Percentiles rank a stretch among this genome's conserved stretches.
phyloP scores from a whole-genome alignment of 371 early-diverging fungal genomes.

The Rhizopus stolonifer region DNA sequence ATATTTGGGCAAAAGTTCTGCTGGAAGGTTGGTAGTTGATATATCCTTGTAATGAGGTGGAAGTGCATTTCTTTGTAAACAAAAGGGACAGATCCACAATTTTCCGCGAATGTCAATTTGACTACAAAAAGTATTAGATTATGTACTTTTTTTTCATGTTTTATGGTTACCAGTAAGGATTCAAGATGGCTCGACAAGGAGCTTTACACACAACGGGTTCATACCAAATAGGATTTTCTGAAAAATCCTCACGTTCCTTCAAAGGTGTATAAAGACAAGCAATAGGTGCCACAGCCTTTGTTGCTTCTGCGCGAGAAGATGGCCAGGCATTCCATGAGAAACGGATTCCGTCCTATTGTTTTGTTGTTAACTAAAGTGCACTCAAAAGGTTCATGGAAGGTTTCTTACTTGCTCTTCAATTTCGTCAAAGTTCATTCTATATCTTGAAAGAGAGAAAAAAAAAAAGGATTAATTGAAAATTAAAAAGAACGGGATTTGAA shows the following conservation, averaged over 20 bases:
- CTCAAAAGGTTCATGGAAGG: not conserved
- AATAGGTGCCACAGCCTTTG: conserved; percentile 95
- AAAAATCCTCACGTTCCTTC: conserved; percentile 85
- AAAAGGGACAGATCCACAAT: conserved; percentile 99
- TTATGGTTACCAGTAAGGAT: conserved; percentile 89
- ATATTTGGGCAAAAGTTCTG: conserved; percentile 94
- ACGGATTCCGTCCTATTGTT: conserved; percentile 81
- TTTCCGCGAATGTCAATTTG: conserved; percentile 94
- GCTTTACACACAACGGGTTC: conserved; percentile 98
- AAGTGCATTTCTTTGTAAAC: conserved; percentile 95
- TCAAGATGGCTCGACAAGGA: conserved; percentile 95
- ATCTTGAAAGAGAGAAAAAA: not conserved
- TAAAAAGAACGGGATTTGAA: not conserved
- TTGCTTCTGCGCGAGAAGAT: conserved; percentile 89
- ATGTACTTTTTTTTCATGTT: not conserved
- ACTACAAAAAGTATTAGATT: conserved; percentile 45
- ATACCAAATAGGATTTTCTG: conserved; percentile 79
- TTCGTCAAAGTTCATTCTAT: conserved; percentile 81
- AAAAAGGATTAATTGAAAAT: not conserved
- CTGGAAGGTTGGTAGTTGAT: conserved; percentile 91
- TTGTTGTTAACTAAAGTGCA: not conserved
- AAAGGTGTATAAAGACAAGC: conserved; percentile 97
- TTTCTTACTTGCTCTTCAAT: conserved; percentile 72
- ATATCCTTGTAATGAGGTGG: conserved; percentile 99
- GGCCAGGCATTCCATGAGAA: conserved; percentile 99